Conservation (phyloP, 2,329 filamentous ascomycete species). For the Bipolaris sorokiniana region DNA sequence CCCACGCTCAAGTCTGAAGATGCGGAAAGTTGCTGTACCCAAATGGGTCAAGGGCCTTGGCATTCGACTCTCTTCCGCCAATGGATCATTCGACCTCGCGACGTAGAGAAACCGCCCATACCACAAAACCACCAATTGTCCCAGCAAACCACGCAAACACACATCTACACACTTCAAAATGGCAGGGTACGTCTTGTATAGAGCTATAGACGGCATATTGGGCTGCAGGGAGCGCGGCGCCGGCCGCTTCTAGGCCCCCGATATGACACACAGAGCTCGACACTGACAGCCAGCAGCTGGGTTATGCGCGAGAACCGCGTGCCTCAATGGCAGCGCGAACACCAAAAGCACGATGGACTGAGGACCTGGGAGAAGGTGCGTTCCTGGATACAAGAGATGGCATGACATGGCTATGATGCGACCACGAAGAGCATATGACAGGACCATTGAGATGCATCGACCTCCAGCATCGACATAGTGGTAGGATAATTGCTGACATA, state of each 20-base stretch:
- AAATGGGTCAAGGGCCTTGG: constrained; percentile 29
- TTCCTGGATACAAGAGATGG: constrained; percentile 30
- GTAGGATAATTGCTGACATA: constrained; percentile 22
- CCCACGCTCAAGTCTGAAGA: constrained; percentile 5
- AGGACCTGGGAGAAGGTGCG: constrained; percentile 81
- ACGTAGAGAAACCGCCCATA: constrained; percentile 35
- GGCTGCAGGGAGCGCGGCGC: constrained; percentile 18
- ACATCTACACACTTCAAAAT: constrained; percentile 50
- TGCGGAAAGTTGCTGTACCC: constrained; percentile 20
- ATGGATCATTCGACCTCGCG: constrained; percentile 39
- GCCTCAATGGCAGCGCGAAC: constrained; percentile 74
- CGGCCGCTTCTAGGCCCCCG: constrained; percentile 15
- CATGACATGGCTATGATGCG: constrained; percentile 3
- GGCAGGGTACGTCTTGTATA: constrained; percentile 49
- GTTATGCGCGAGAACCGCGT: constrained; percentile 79
- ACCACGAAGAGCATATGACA: neutral
- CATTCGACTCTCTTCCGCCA: constrained; percentile 18
- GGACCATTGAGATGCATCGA: neutral
- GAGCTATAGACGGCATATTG: constrained; percentile 17
- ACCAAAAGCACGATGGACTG: constrained; percentile 74
- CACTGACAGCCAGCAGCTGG: constrained; percentile 46
- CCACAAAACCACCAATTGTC: constrained; percentile 44
- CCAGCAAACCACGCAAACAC: constrained; percentile 32
- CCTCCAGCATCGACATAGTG: neutral
- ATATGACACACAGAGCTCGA: constrained; percentile 21